These are phyloP conservation scores for Jacaranda copaia DNA, from an alignment of 257 asterid species.

Conservation along the genomic window DNA sequence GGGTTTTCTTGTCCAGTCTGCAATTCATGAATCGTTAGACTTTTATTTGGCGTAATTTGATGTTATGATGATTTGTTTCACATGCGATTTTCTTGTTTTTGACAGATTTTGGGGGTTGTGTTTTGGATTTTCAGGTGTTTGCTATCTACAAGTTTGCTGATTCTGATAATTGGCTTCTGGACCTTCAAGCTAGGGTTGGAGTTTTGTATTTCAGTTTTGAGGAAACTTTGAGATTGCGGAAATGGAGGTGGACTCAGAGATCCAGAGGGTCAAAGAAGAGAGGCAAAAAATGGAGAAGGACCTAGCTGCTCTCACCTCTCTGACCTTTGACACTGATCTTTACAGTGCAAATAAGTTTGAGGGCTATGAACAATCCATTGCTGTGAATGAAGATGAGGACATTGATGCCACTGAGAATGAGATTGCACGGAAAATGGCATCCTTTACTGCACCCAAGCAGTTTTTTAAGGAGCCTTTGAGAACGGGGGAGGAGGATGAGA, in stretches of 20 bases:
- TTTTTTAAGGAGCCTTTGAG: slow-evolving; percentile 69
- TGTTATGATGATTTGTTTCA: not conserved
- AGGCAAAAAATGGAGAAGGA: slow-evolving; percentile 91
- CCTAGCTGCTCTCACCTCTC: slow-evolving; percentile 72
- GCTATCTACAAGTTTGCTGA: not conserved
- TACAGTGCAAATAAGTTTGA: slow-evolving; percentile 69
- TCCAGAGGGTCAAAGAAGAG: slow-evolving; percentile 76
- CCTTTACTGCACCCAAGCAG: slow-evolving; percentile 82
- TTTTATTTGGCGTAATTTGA: not conserved
- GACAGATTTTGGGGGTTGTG: not conserved
- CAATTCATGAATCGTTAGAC: not conserved
- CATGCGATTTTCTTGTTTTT: not conserved
- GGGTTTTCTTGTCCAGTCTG: not conserved
- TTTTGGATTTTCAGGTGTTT: not conserved
- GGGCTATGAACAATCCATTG: slow-evolving; percentile 82
- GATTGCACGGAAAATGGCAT: slow-evolving; percentile 76
- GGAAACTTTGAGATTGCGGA: slow-evolving; percentile 14
- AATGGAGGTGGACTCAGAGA: slow-evolving; percentile 72
- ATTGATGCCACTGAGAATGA: slow-evolving; percentile 72
- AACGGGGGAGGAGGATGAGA: slow-evolving; percentile 73
- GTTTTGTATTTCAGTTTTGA: slow-evolving; percentile 25
- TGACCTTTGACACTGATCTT: slow-evolving; percentile 77
- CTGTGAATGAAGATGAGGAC: slow-evolving; percentile 85
- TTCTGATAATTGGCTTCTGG: slow-evolving; percentile 28
- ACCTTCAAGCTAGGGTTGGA: slow-evolving; percentile 29